Conservation (phyloP, 1,139 yeast species). For the Candida gigantensis region DNA sequence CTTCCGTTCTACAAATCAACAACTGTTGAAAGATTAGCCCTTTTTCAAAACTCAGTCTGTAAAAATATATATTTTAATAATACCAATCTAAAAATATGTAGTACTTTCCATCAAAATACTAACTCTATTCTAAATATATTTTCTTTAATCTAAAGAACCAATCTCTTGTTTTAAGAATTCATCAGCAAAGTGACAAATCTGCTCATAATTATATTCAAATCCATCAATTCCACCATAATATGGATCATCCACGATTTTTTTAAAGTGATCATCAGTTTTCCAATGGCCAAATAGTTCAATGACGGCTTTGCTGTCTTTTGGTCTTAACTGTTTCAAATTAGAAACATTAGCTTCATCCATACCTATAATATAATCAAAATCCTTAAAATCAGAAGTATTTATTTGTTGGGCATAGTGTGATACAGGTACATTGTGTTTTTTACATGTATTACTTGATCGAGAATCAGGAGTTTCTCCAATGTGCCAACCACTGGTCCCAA, state of each 20-base stretch:
- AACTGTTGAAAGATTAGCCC: too few relatives aligned
- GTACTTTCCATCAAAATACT: background rate
- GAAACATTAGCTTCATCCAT: slow-evolving; percentile 76
- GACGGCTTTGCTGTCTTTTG: slow-evolving; percentile 51
- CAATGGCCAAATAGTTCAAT: slow-evolving; percentile 77
- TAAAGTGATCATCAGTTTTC: slow-evolving; percentile 53
- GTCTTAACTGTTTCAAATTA: slow-evolving; percentile 60
- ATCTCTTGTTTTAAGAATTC: slow-evolving; percentile 58
- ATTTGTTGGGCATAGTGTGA: slow-evolving; percentile 78
- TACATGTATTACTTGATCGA: slow-evolving; percentile 70
- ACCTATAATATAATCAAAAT: slow-evolving; percentile 81
- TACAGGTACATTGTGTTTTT: slow-evolving; percentile 71
- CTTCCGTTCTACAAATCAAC: too few relatives aligned
- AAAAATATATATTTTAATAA: too few relatives aligned
- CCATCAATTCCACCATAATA: slow-evolving; percentile 87
- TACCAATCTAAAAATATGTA: background rate
- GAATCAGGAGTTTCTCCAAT: slow-evolving; percentile 80
- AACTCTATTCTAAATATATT: background rate
- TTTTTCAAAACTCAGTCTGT: too few relatives aligned
- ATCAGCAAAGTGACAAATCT: slow-evolving; percentile 70
- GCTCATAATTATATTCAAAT: slow-evolving; percentile 76
- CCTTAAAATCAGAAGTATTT: slow-evolving; percentile 52
- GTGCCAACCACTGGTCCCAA: slow-evolving; percentile 87
- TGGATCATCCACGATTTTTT: slow-evolving; percentile 77
- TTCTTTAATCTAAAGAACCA: slow-evolving; percentile 20